Evolutionary conservation across 2,329 filamentous ascomycete genomes (phyloP), one percentile per base, ranked within the genome.

Genomic region (Dichotomopilus funicola): DNA sequence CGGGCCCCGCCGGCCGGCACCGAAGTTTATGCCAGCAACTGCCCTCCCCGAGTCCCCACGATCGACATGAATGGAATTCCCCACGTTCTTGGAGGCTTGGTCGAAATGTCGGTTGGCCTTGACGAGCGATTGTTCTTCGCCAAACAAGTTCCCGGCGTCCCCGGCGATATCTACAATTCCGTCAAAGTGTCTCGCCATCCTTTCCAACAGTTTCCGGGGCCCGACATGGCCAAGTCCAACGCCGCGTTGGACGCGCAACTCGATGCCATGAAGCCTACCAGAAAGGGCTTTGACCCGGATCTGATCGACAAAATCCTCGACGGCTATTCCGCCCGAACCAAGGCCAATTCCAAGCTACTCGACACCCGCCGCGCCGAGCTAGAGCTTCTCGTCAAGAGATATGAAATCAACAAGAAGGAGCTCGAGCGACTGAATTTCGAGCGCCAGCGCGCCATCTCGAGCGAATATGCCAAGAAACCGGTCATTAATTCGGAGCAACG

Each of bases 151-250:
- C 19, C 13, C 27, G 44, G 40, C 1, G 9, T 44, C 31, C 12
- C 35, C 2, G 34, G 34, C 13, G 44, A 38, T 9, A 8, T 12
- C 27, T 45, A 40, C 45, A 44, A 47, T 33, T 12, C n/a, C 6
- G 1, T 44, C 35, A 33, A 40, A 7, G 42, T 51, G 19, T 5
- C 19, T 5, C 52, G 55, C 11, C 55, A 52, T 19, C 4, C 19
- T 0, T 54, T 46, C 8, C 46, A 38, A 12, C 12, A 33, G 6
- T 60, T 46, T 35, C 58, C 58, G 8, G 41, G 38, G 13, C 55
- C 55, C 13, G 53, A 60, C 40, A 54, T 60, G 44, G 5, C 11
- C 3, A 44, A 52, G 8, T 2, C 8, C 6, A 60, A 58, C 35
- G 35, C 40, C n/a, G 50, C 54, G 35, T 51, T 60, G 19, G 53